A percentile compares a stretch with the other conserved stretches of the same genome.
phyloP scores from a whole-genome alignment of 208 protist species.

The Trichomonas vaginalis region DNA sequence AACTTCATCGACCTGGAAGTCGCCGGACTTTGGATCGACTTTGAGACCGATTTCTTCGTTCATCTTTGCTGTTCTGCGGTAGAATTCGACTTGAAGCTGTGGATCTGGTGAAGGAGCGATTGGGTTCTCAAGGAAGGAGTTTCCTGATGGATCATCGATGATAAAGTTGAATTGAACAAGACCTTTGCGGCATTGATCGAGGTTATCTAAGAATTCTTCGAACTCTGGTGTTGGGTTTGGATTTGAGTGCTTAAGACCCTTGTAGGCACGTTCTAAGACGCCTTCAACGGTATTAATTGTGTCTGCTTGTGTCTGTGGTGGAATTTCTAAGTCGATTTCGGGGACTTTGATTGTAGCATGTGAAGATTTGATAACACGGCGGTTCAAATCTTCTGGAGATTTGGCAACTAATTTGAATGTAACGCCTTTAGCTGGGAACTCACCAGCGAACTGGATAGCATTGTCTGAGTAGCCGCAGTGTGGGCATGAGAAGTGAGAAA shows the following conservation, averaged over 20 bases:
- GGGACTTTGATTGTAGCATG: background rate
- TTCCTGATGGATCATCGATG: conserved; percentile 7
- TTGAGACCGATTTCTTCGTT: background rate
- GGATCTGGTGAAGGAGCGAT: background rate
- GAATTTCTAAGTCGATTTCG: background rate
- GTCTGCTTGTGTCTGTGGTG: background rate
- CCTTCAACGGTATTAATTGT: background rate
- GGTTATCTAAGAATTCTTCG: background rate
- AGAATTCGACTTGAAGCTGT: background rate
- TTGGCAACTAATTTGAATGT: background rate
- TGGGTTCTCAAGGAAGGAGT: background rate
- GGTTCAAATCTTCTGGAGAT: conserved; percentile 11
- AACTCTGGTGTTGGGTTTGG: background rate
- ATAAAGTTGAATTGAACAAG: background rate
- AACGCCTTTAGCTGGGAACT: conserved; percentile 11
- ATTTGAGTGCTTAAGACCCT: background rate
- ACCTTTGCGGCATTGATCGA: background rate
- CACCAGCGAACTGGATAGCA: background rate
- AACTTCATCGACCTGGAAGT: background rate
- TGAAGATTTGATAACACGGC: background rate
- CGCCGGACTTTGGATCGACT: background rate
- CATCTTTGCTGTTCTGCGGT: background rate
- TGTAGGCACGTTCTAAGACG: background rate
- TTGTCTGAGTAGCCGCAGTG: background rate
- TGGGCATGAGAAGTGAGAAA: background rate